Evolutionary conservation across 192 early-diverging fungal genomes (phyloP).

Genomic region (Backusella liffmaniae): DNA sequence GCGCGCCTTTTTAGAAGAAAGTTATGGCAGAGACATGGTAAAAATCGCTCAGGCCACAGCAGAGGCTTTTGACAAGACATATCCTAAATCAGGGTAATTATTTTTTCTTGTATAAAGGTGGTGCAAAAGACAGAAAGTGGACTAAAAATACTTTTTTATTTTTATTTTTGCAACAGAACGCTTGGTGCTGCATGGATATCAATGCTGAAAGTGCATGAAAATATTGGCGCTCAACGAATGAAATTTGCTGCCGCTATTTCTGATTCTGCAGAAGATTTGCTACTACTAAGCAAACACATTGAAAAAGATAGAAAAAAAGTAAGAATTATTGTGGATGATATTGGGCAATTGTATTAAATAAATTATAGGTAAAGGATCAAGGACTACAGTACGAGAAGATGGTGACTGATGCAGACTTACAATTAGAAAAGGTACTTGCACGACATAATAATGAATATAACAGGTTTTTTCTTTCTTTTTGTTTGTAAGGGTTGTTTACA

Average conservation of each 20-base stretch:
- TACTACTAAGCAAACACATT: constrained; percentile 69
- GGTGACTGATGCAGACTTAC: constrained; percentile 74
- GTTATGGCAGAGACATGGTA: constrained; percentile 79
- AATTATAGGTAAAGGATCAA: constrained; percentile 60
- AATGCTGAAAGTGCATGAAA: constrained; percentile 81
- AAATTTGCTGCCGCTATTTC: constrained; percentile 69
- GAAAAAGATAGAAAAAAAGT: constrained; percentile 80
- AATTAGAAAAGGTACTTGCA: constrained; percentile 72
- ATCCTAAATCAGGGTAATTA: constrained; percentile 55
- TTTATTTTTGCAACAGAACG: constrained; percentile 21
- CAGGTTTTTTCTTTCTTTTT: not conserved
- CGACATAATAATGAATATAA: not conserved
- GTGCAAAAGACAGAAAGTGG: not conserved
- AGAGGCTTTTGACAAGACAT: constrained; percentile 56
- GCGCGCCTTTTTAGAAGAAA: constrained; percentile 91
- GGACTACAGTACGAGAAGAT: constrained; percentile 72
- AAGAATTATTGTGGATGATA: not conserved
- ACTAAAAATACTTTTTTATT: not conserved
- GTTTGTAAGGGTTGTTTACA: not conserved
- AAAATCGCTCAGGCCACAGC: constrained; percentile 69
- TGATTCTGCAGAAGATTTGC: constrained; percentile 82
- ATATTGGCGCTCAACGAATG: constrained; percentile 74
- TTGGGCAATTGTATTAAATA: not conserved
- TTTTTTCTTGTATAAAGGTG: not conserved
- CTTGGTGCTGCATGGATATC: constrained; percentile 76